Evolutionary conservation across 331 rosid genomes (phyloP).

Genomic region (Malus hybrid): DNA sequence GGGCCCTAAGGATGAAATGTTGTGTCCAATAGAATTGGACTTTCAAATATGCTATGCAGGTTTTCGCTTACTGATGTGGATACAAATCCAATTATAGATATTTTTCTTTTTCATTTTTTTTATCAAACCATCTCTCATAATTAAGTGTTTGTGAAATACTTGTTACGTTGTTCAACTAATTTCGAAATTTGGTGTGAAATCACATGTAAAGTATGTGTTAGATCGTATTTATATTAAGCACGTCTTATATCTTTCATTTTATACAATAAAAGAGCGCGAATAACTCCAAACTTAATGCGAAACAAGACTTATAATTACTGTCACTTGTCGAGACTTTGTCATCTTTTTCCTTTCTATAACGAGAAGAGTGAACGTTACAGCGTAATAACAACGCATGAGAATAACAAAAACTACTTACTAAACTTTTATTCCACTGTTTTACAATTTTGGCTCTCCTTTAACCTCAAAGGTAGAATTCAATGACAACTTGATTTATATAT

Average conservation of each 20-base stretch:
- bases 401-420: not conserved
- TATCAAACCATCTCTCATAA: too few relatives aligned
- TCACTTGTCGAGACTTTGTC: not conserved
- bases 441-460: too few relatives aligned
- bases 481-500: too few relatives aligned
- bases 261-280: not conserved
- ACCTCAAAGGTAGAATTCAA: too few relatives aligned
- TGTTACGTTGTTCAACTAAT: not conserved
- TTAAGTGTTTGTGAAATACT: not conserved
- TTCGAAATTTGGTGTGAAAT: not conserved
- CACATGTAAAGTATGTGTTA: not conserved
- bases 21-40: not conserved
- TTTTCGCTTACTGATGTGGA: not conserved
- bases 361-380: fast-evolving
- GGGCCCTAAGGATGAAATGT: not conserved
- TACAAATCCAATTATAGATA: not conserved
- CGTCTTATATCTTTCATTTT: not conserved
- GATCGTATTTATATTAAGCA: fast-evolving
- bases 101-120: too few relatives aligned
- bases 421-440: not conserved
- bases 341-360: not conserved
- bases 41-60: not conserved
- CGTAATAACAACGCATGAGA: not conserved
- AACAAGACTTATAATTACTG: fast-evolving
- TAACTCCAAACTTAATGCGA: too few relatives aligned